phyloP scores from a whole-genome alignment of 345 rosid genomes.

The Atalantia buxifolia region DNA sequence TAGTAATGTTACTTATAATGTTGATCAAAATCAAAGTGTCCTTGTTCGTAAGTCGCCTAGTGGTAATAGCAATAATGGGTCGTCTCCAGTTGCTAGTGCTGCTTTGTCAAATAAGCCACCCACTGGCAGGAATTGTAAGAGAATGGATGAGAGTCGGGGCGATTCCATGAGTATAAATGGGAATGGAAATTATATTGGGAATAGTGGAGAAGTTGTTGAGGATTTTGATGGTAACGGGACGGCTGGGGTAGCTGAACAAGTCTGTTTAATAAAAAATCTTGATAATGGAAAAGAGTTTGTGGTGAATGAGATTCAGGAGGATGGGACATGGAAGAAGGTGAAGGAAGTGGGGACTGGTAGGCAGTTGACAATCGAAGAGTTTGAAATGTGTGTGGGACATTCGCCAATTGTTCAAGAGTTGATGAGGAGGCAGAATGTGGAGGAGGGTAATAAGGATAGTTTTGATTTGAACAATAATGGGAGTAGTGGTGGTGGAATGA shows the following conservation, averaged over 20 bases:
- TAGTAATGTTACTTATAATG: slow-evolving; percentile 8
- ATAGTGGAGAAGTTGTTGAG: slow-evolving; percentile 25
- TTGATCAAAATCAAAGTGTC: slow-evolving; percentile 7
- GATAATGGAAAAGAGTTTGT: slow-evolving; percentile 88
- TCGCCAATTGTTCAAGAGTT: slow-evolving; percentile 93
- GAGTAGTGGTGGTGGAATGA: slow-evolving; percentile 31
- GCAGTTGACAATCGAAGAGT: slow-evolving; percentile 94
- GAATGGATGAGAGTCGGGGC: slow-evolving; percentile 24
- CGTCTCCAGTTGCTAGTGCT: slow-evolving; percentile 14
- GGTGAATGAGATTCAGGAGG: slow-evolving; percentile 80
- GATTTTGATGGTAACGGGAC: slow-evolving; percentile 30
- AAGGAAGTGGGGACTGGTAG: slow-evolving; percentile 87
- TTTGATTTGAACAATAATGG: slow-evolving; percentile 37
- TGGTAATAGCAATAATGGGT: slow-evolving; percentile 24
- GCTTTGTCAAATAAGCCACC: slow-evolving; percentile 35
- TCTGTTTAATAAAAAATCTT: slow-evolving; percentile 74
- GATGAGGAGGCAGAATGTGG: slow-evolving; percentile 94
- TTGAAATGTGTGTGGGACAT: slow-evolving; percentile 82
- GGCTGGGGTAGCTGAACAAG: slow-evolving; percentile 30
- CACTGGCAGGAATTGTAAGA: slow-evolving; percentile 23
- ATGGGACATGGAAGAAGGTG: slow-evolving; percentile 73
- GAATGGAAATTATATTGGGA: slow-evolving; percentile 31
- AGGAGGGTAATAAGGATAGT: slow-evolving; percentile 53
- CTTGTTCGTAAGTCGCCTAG: slow-evolving; percentile 19
- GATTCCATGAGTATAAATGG: slow-evolving; percentile 22